Conservation (phyloP, 2,329 filamentous ascomycete species). For the Colletotrichum lini region DNA sequence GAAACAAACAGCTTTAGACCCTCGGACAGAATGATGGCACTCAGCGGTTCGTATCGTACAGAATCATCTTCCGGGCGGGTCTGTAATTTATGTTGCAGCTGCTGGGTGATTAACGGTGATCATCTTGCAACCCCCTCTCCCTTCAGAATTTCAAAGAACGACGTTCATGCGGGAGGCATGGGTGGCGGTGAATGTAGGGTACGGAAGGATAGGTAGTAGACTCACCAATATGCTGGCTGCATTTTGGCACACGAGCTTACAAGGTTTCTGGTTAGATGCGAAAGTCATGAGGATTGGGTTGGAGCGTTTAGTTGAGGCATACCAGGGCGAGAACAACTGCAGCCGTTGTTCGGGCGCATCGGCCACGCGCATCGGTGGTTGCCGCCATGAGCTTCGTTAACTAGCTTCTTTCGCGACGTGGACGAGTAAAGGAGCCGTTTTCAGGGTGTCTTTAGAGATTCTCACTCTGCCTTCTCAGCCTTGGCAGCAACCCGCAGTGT, state of each 20-base stretch:
- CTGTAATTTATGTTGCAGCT: not conserved
- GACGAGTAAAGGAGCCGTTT: not conserved
- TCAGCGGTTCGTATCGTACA: not conserved
- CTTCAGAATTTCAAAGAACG: not conserved
- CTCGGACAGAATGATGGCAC: not conserved
- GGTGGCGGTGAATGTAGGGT: no score
- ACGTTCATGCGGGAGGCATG: not conserved
- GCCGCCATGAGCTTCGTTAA: not conserved
- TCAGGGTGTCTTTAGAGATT: not conserved
- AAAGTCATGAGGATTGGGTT: not conserved
- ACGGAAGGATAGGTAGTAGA: not conserved
- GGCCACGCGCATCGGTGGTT: not conserved
- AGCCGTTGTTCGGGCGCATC: not conserved
- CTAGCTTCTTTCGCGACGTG: not conserved
- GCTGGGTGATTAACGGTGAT: not conserved
- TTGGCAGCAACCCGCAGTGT: not conserved
- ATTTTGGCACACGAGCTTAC: not conserved
- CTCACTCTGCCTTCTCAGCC: not conserved
- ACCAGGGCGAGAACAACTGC: not conserved
- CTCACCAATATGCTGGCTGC: constrained; percentile 7
- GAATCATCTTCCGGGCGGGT: not conserved
- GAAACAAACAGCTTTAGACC: not conserved
- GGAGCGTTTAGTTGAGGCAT: not conserved
- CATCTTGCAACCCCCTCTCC: not conserved
- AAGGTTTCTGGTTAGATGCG: not conserved